phyloP scores from a whole-genome alignment of 331 rosid genomes.

The Stylosanthes scabra region DNA sequence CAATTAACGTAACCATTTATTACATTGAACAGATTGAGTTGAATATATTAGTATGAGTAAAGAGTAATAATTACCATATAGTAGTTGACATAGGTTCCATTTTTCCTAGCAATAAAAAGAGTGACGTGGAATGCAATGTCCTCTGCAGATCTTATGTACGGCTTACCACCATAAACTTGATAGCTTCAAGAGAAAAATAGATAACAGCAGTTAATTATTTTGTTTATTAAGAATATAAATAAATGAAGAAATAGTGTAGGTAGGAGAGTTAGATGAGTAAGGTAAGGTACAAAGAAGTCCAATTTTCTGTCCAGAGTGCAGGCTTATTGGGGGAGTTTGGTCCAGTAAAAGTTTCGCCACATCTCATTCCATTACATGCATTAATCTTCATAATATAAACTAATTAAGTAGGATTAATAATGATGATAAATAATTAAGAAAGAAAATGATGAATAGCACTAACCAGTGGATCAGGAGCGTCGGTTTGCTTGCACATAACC shows the following conservation, averaged over 20 bases:
- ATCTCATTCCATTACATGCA: slow-evolving; percentile 76
- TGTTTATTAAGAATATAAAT: not conserved
- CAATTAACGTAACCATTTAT: not conserved
- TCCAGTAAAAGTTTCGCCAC: slow-evolving; percentile 69
- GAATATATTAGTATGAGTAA: not conserved
- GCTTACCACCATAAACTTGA: slow-evolving; percentile 65
- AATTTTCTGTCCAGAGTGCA: slow-evolving; percentile 81
- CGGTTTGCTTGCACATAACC: slow-evolving; percentile 78
- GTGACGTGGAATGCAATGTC: slow-evolving; percentile 77
- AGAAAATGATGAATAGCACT: not conserved
- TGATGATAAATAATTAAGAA: too few species aligned
- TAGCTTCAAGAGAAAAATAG: slow-evolving; percentile 50
- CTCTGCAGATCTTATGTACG: slow-evolving; percentile 75
- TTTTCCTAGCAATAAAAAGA: slow-evolving; percentile 69
- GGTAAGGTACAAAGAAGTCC: slow-evolving; percentile 74
- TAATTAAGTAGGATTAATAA: not conserved
- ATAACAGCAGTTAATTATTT: not conserved
- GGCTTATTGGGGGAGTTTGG: slow-evolving; percentile 75
- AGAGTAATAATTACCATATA: slow-evolving; percentile 50
- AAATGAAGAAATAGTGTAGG: too few species aligned
- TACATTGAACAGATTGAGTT: not conserved
- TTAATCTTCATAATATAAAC: slow-evolving; percentile 54
- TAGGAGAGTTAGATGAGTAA: not conserved
- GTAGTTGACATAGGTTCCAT: slow-evolving; percentile 79
- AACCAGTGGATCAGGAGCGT: slow-evolving; percentile 73